These are phyloP conservation scores for Penicillium bovifimosum DNA, from an alignment of 495 filamentous ascomycete genomes.

Conservation along the genomic window DNA sequence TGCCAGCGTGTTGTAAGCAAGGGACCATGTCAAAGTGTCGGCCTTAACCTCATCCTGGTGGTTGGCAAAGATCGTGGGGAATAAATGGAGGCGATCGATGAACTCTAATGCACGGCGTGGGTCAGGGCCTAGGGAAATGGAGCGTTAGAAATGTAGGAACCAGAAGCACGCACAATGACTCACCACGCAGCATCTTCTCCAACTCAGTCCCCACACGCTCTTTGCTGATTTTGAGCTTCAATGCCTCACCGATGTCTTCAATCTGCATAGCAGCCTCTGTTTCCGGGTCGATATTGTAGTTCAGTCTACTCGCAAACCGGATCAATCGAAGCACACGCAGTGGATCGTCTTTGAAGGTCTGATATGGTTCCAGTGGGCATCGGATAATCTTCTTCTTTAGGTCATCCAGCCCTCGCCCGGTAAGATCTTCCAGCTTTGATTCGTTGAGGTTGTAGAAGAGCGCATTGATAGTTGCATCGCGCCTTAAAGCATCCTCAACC, in stretches of 20 bases:
- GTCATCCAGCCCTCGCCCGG: constrained; percentile 65
- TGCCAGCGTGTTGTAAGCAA: constrained; percentile 36
- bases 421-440: constrained; percentile 75
- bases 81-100: constrained; percentile 69
- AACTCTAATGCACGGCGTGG: constrained; percentile 63
- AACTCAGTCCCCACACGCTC: constrained; percentile 81
- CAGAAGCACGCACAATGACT: constrained; percentile 4
- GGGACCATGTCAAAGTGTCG: constrained; percentile 34
- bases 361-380: constrained; percentile 81
- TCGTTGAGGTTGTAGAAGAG: constrained; percentile 90
- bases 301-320: constrained; percentile 80
- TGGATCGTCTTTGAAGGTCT: constrained; percentile 95
- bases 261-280: constrained; percentile 72
- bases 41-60: constrained; percentile 47
- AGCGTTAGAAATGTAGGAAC: neutral
- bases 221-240: constrained; percentile 86
- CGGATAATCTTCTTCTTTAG: constrained; percentile 66
- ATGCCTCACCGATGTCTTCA: constrained; percentile 60
- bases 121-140: constrained; percentile 51
- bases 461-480: constrained; percentile 93
- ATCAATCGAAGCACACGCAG: constrained; percentile 84
- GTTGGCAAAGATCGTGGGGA: constrained; percentile 67
- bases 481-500: constrained; percentile 79
- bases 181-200: constrained; percentile 85
- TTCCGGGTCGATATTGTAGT: constrained; percentile 65